These are phyloP conservation scores for Dipsacomyces acuminosporus DNA, from an alignment of 371 early-diverging fungal species.

Conservation along the genomic window DNA sequence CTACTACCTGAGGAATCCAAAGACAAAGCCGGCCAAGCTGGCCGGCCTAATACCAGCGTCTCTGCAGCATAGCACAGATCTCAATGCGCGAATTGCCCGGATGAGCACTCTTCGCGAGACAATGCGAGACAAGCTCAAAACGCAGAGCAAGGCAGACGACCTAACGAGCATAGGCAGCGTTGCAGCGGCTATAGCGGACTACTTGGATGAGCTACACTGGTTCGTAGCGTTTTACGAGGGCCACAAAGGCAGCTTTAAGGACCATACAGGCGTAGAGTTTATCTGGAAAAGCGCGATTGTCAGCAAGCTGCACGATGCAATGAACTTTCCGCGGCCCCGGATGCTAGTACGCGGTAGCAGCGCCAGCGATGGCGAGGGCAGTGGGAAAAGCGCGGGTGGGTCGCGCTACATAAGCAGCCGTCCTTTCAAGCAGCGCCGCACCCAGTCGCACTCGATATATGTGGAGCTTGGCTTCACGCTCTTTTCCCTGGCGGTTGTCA, in stretches of 20 bases:
- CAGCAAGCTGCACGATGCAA: constrained; percentile 23
- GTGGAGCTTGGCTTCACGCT: constrained; percentile 43
- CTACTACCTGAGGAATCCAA: constrained; percentile 37
- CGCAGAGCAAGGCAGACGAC: constrained; percentile 38
- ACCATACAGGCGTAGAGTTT: constrained; percentile 36
- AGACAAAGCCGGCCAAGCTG: constrained; percentile 30
- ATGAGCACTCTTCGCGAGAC: constrained; percentile 38
- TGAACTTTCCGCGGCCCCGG: constrained; percentile 16
- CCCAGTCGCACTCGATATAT: constrained; percentile 38
- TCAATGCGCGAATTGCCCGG: constrained; percentile 28
- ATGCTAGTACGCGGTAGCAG: constrained; percentile 13
- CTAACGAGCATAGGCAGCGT: constrained; percentile 13
- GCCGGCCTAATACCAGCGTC: constrained; percentile 27
- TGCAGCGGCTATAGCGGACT: constrained; percentile 21
- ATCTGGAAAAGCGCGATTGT: constrained; percentile 48
- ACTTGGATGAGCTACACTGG: constrained; percentile 40
- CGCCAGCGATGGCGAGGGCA: constrained; percentile 32
- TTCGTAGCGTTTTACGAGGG: constrained; percentile 24
- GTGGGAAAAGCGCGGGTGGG: constrained; percentile 6
- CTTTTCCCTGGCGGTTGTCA: constrained; percentile 35
- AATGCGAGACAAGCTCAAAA: constrained; percentile 41
- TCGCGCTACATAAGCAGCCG: constrained; percentile 20
- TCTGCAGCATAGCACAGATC: constrained; percentile 33
- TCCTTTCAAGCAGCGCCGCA: constrained; percentile 29
- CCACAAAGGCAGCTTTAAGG: constrained; percentile 28